Evolutionary conservation across 1,139 yeast species (phyloP).

Genomic region (Kurtzmaniella quercitrusa): DNA sequence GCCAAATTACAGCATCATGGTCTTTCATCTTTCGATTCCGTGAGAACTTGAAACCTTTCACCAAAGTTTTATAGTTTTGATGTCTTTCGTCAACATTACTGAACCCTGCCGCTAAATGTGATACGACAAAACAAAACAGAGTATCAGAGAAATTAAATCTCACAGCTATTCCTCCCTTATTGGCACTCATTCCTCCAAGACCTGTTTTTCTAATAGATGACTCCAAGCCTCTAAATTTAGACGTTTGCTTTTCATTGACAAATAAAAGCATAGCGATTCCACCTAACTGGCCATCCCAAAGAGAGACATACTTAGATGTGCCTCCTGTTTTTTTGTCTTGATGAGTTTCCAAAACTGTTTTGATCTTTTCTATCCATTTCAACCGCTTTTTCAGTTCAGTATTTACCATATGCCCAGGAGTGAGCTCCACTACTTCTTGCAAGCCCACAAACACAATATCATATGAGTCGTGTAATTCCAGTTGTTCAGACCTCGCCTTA

Average conservation of each 20-base stretch:
- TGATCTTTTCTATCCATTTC: constrained; percentile 76
- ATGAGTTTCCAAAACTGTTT: constrained; percentile 48
- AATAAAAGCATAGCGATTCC: constrained; percentile 82
- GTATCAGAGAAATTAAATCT: constrained; percentile 74
- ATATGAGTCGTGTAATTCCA: constrained; percentile 19
- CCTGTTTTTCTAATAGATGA: constrained; percentile 90
- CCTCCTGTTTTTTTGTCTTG: constrained; percentile 13
- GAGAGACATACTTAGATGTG: constrained; percentile 53
- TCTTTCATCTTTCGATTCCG: constrained; percentile 53
- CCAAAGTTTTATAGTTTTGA: constrained; percentile 69
- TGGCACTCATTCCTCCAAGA: constrained; percentile 90
- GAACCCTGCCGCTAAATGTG: constrained; percentile 91
- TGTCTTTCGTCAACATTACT: constrained; percentile 76
- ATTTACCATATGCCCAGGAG: constrained; percentile 84
- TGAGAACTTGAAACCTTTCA: constrained; percentile 52
- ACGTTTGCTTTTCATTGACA: constrained; percentile 48
- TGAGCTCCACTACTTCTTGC: constrained; percentile 89
- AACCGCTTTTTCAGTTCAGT: constrained; percentile 69
- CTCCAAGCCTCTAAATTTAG: constrained; percentile 60
- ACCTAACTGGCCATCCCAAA: constrained; percentile 89
- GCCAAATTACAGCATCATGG: constrained; percentile 86
- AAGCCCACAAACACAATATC: constrained; percentile 82
- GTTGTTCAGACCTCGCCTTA: constrained; percentile 4
- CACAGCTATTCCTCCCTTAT: constrained; percentile 91
- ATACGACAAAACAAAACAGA: constrained; percentile 73